These are phyloP conservation scores for Trichoderma parareesei DNA, from an alignment of 495 filamentous ascomycete genomes.

Conservation along the genomic window DNA sequence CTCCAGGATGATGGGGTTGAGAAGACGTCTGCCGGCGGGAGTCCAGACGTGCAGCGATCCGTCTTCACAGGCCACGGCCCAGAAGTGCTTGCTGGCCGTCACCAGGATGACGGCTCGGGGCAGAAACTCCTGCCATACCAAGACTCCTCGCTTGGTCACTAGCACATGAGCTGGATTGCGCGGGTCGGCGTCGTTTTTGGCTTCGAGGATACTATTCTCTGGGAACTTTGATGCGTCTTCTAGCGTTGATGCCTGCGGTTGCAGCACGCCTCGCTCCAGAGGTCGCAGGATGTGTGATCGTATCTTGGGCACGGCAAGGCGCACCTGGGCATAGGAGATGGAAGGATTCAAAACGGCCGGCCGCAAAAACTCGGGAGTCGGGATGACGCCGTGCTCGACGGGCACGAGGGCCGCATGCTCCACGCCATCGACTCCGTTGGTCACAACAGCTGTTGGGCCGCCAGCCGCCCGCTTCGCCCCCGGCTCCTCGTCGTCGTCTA, in stretches of 20 bases:
- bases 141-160: conserved; percentile 71
- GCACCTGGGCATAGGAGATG: conserved; percentile 72
- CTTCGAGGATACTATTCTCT: conserved; percentile 47
- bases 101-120: conserved; percentile 74
- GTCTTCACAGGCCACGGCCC: conserved; percentile 89
- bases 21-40: conserved; percentile 78
- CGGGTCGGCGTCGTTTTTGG: conserved; percentile 47
- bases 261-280: conserved; percentile 44
- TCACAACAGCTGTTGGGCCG: conserved; percentile 39
- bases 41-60: conserved; percentile 91
- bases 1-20: conserved; percentile 79
- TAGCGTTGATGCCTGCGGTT: conserved; percentile 32
- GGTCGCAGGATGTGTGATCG: conserved; percentile 67
- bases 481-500: conserved; percentile 51
- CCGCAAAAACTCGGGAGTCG: conserved; percentile 78
- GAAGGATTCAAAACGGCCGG: conserved; percentile 79
- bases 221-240: conserved; percentile 54
- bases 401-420: conserved; percentile 54
- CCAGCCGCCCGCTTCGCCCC: conserved; percentile 49
- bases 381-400: conserved; percentile 48
- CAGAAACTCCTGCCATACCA: conserved; percentile 89
- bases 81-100: conserved; percentile 83
- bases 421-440: conserved; percentile 61
- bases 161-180: conserved; percentile 77
- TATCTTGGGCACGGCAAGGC: conserved; percentile 83